Conservation (phyloP, 345 rosid species). For the Alliaria petiolata region DNA sequence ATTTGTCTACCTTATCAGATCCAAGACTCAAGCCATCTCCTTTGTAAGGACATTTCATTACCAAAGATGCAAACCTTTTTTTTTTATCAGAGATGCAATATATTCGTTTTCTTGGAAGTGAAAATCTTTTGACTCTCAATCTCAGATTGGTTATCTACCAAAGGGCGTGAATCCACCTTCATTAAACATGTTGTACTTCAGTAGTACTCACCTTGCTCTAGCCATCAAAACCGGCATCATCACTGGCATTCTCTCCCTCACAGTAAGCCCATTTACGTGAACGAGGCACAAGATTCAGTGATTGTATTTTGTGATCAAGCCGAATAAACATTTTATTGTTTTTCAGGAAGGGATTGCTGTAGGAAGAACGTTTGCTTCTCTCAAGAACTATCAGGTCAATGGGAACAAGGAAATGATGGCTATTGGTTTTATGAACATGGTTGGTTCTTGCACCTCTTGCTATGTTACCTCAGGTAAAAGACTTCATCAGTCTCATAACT, state of each 20-base stretch:
- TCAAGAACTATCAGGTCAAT: constrained; percentile 84
- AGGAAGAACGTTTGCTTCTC: constrained; percentile 91
- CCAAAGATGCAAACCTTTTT: too few species aligned
- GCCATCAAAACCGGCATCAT: constrained; percentile 85
- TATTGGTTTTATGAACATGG: constrained; percentile 92
- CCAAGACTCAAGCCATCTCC: constrained; percentile 63
- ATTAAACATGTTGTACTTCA: constrained; percentile 63
- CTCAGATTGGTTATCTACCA: constrained; percentile 85
- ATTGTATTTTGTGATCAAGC: too few species aligned
- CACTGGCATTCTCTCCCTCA: constrained; percentile 83
- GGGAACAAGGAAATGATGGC: constrained; percentile 99
- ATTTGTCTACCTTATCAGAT: constrained; percentile 53
- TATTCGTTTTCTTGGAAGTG: too few species aligned
- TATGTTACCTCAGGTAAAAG: constrained; percentile 85
- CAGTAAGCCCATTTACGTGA: constrained; percentile 79
- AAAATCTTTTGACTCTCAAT: background rate
- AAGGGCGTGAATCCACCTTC: constrained; percentile 98
- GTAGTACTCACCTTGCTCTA: constrained; percentile 51
- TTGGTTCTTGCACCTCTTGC: constrained; percentile 92
- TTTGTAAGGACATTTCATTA: constrained; percentile 57
- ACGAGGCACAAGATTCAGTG: too few species aligned
- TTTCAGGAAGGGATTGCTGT: constrained; percentile 98
- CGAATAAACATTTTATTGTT: too few species aligned
- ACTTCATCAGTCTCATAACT: background rate
- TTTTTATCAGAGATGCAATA: too few species aligned